Evolutionary conservation across 306 rosid species (phyloP).

Genomic region (Abrus pulchellus): DNA sequence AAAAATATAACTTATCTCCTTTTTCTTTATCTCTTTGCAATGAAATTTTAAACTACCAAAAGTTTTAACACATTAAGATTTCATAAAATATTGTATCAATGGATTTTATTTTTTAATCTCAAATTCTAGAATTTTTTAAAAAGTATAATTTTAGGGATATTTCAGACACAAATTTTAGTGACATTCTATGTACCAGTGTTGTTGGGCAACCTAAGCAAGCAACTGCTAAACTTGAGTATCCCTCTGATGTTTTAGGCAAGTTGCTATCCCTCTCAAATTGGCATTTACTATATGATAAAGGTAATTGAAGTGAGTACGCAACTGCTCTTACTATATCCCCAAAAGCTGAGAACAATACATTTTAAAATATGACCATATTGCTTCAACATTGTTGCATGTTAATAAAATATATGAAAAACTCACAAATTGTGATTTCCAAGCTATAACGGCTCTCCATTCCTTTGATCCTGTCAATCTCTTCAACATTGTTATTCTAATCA

Average conservation of each 20-base stretch:
- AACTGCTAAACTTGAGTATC: too few species aligned
- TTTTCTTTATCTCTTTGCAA: too few species aligned
- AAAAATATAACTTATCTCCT: too few species aligned
- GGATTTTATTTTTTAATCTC: too few species aligned
- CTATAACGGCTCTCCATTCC: neutral
- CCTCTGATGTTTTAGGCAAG: neutral
- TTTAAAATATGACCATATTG: neutral
- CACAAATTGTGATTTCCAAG: conserved; percentile 10
- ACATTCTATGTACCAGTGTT: neutral
- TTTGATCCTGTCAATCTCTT: neutral
- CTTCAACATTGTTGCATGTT: neutral
- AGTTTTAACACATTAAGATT: too few species aligned
- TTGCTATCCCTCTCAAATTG: conserved; percentile 8
- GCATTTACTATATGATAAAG: neutral
- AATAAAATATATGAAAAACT: conserved; percentile 21
- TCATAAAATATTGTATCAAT: too few species aligned
- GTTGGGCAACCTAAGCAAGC: too few species aligned
- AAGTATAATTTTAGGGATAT: neutral
- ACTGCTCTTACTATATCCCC: neutral
- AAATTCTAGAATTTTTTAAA: too few species aligned
- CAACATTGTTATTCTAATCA: conserved; percentile 15
- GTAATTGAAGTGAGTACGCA: neutral
- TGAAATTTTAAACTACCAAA: too few species aligned
- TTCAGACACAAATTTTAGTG: neutral
- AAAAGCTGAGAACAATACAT: neutral